Percentiles rank a stretch among this genome's conserved stretches.
These are phyloP conservation scores for Agapanthus africanus DNA, from an alignment of 106 monocot genomes.

Conservation along the genomic window DNA sequence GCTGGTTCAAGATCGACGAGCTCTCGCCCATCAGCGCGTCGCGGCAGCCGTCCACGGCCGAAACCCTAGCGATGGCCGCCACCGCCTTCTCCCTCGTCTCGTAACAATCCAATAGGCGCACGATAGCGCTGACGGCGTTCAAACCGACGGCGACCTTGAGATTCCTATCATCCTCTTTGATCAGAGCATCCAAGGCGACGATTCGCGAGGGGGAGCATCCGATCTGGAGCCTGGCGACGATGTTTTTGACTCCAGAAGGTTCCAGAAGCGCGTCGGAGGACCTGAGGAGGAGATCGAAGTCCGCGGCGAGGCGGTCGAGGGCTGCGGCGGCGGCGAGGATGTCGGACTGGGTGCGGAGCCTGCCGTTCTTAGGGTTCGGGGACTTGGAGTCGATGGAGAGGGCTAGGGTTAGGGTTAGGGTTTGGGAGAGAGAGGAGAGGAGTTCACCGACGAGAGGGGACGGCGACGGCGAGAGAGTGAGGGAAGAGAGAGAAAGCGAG, in stretches of 20 bases:
- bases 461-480: constrained; percentile 1
- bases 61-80: constrained; percentile 38
- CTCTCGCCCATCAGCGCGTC: constrained; percentile 40
- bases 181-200: constrained; percentile 36
- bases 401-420: constrained; percentile 31
- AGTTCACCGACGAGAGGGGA: constrained; percentile 31
- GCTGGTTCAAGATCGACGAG: constrained; percentile 40
- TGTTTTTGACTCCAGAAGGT: constrained; percentile 17
- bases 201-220: constrained; percentile 21
- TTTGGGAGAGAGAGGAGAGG: constrained; percentile 33
- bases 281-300: constrained; percentile 37
- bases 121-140: constrained; percentile 37
- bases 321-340: constrained; percentile 30
- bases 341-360: constrained; percentile 67
- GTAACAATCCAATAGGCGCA: constrained; percentile 43
- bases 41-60: constrained; percentile 50
- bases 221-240: constrained; percentile 57
- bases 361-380: constrained; percentile 40
- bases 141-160: constrained; percentile 30
- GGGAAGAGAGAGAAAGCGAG: constrained; percentile 17
- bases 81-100: constrained; percentile 35
- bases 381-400: constrained; percentile 32
- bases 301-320: constrained; percentile 39
- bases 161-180: constrained; percentile 43
- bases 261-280: constrained; percentile 20